phyloP scores from a whole-genome alignment of 2,329 filamentous ascomycete species.

The Daldinia sp. region DNA sequence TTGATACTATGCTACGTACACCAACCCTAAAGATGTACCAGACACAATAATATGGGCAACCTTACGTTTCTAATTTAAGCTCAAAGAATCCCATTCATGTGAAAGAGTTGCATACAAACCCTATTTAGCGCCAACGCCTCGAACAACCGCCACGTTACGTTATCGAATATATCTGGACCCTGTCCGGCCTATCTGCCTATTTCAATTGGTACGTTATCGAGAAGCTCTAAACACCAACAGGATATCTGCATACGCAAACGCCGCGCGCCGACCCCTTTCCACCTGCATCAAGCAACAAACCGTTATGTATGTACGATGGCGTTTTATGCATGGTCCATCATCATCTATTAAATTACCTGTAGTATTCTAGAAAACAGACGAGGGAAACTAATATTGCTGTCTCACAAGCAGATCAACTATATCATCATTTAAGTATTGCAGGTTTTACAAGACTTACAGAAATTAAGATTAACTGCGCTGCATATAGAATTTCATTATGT shows the following conservation, averaged over 20 bases:
- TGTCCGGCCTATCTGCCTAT: neutral
- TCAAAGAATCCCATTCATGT: slow-evolving; percentile 21
- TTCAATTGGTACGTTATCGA: neutral
- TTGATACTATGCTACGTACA: slow-evolving; percentile 1
- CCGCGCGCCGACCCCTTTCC: slow-evolving; percentile 23
- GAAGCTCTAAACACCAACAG: slow-evolving; percentile 15
- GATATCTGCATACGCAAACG: slow-evolving; percentile 11
- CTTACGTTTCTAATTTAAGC: slow-evolving; percentile 35
- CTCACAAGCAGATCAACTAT: slow-evolving; percentile 1
- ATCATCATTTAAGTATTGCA: neutral
- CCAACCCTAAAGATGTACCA: neutral
- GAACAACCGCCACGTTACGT: slow-evolving; percentile 13
- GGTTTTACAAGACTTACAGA: slow-evolving; percentile 1
- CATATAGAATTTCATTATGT: slow-evolving; percentile 1
- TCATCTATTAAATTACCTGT: slow-evolving; percentile 3
- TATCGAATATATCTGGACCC: neutral
- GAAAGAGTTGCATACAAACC: slow-evolving; percentile 1
- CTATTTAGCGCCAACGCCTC: neutral
- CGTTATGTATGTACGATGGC: slow-evolving; percentile 19
- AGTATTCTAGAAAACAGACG: neutral
- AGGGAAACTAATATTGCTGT: slow-evolving; percentile 2
- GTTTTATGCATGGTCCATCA: slow-evolving; percentile 18
- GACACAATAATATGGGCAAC: neutral
- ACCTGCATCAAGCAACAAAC: slow-evolving; percentile 19
- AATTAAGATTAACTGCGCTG: neutral